phyloP scores from a whole-genome alignment of 169 alveolate species.

The Plasmodium sp. region DNA sequence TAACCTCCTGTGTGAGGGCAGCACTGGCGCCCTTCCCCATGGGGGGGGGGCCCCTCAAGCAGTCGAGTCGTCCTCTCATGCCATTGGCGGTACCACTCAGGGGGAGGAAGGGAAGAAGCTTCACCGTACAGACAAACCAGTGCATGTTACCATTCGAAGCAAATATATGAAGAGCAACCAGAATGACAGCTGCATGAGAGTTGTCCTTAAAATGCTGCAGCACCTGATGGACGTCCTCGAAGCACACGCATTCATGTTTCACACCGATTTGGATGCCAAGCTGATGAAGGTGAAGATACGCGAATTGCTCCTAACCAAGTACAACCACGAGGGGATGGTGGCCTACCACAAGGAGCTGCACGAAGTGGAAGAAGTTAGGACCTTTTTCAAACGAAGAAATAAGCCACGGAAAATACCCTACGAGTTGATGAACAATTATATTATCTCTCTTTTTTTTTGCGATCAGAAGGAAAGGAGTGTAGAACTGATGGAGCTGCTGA shows the following conservation, averaged over 20 bases:
- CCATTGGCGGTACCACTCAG: background rate
- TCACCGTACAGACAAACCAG: background rate
- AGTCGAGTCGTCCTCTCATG: background rate
- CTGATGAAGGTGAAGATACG: constrained; percentile 44
- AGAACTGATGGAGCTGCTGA: constrained; percentile 17
- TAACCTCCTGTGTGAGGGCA: constrained; percentile 16
- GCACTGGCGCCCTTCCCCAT: background rate
- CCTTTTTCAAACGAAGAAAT: constrained; percentile 27
- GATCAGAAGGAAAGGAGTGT: constrained; percentile 22
- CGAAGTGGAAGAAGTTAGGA: background rate
- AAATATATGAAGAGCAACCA: constrained; percentile 34
- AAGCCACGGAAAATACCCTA: constrained; percentile 13
- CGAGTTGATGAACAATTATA: constrained; percentile 63
- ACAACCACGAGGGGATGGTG: constrained; percentile 16
- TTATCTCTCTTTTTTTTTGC: constrained; percentile 32
- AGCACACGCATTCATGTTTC: background rate
- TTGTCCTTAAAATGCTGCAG: background rate
- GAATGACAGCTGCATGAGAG: background rate
- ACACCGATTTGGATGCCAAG: constrained; percentile 17
- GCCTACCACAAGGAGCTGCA: constrained; percentile 4
- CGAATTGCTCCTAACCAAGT: constrained; percentile 67
- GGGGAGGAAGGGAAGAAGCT: background rate
- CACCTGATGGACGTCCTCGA: constrained; percentile 3
- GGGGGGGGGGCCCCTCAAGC: background rate
- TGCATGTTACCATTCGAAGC: background rate